Base-by-base conservation (phyloP, 805 yeast genomes). In the Candida mattraensis region DNA sequence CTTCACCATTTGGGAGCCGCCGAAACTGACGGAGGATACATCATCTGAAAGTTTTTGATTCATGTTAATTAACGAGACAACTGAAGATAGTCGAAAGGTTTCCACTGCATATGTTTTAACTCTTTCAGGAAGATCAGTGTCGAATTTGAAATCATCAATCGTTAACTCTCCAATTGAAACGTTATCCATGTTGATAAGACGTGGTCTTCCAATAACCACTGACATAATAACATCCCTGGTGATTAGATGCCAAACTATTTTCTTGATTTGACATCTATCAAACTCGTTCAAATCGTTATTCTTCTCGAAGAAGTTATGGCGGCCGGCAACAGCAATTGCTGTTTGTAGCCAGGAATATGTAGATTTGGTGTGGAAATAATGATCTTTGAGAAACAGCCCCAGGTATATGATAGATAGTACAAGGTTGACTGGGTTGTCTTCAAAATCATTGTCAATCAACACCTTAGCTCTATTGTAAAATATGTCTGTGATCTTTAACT, bases 391-490 rank as follows among this genome's bases (percentile, higher is more conserved):
- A 9, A 22, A 21, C 21, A 37, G 12, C 5, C 40, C 33, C 9
- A 37, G 35, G 11, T 40, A 28, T 2, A 38, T 19, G 22, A 40
- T 27, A 2, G 42, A 25, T 12, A 25, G 33, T 7, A 40, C 32
- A 6, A 35, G 7, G n/a, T 21, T 22, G 7, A 40, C 15, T 3
- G 45, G 33, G 21, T 35, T 24, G 11, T 15, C 16, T 27, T 44
- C 48, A 28, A 44, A 40, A 7, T 40, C 33, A 14, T 37, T 38
- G 23, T 40, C 45, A 16, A 34, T 24, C 18, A 44, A 27, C 1
- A 31, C 33, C 30, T 40, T 44, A 14, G 45, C 44, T 36, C 77
- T 67, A 13, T 79, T 39, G 19, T 37, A 44, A 3, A 50, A 22
- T 3, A 48, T 23, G 4, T 25, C 19, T 3, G 49, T 26, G 6